phyloP scores from a whole-genome alignment of 2,329 filamentous ascomycete species.

The Xylogone sp. region DNA sequence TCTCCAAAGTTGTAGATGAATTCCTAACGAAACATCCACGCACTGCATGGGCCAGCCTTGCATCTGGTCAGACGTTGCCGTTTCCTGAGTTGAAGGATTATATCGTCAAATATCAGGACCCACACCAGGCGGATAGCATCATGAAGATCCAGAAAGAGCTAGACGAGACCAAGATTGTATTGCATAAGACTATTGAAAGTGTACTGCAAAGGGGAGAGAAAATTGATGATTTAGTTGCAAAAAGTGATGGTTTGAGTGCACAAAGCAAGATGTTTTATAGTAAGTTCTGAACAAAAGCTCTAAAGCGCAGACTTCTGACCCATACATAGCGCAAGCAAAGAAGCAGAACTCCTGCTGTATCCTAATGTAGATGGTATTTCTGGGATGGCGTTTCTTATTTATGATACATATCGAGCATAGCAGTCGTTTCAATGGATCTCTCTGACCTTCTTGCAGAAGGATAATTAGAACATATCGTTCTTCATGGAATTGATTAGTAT shows the following conservation, averaged over 20 bases:
- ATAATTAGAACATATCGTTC: not conserved
- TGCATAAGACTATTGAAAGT: constrained; percentile 95
- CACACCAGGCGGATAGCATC: constrained; percentile 84
- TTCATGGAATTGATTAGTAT: not conserved
- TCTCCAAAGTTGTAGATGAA: constrained; percentile 84
- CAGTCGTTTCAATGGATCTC: not conserved
- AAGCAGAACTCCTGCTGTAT: constrained; percentile 77
- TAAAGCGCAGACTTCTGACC: constrained; percentile 6
- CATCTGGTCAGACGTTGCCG: constrained; percentile 45
- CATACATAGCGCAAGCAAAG: constrained; percentile 58
- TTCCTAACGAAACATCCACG: constrained; percentile 75
- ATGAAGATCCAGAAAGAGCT: constrained; percentile 95
- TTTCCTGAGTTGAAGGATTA: constrained; percentile 80
- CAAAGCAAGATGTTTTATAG: constrained; percentile 99
- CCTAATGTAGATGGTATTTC: constrained; percentile 51
- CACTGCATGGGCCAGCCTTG: constrained; percentile 54
- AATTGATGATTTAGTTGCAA: constrained; percentile 88
- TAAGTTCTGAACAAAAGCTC: constrained; percentile 34
- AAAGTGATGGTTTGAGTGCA: constrained; percentile 84
- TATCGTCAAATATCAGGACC: constrained; percentile 62
- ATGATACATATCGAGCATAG: constrained; percentile 1
- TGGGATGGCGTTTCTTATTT: constrained; percentile 1
- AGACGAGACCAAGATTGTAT: constrained; percentile 93
- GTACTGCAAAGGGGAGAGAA: constrained; percentile 90
- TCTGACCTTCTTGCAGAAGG: not conserved